Evolutionary conservation across 495 filamentous ascomycete genomes (phyloP), one percentile per base, ranked within the genome.

Genomic region (Zalerion maritima): DNA sequence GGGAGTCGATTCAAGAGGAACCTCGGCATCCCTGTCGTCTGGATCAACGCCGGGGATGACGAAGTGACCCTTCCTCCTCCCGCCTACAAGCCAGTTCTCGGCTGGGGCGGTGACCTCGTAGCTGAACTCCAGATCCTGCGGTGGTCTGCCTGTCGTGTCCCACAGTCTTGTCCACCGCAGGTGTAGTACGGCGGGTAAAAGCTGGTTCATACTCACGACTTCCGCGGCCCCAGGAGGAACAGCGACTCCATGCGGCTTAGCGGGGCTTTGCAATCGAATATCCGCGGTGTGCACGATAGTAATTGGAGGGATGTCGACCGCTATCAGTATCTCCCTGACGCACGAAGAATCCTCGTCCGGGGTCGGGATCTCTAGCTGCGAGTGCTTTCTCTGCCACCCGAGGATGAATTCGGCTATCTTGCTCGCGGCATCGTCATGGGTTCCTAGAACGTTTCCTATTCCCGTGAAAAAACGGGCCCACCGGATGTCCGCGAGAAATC

Each of bases 221-320:
- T 50, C 49, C 17, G 31, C 34, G 15, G 41, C 51, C 6, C 31
- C 22, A n/a, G n/a, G n/a, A n/a, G 48, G 0, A 40, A 40, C n/a
- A 56, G 31, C 18, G 50, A 47, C 24, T 39, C 35, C 25, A 42
- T 29, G 35, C 28, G 25, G 40, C 32, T 37, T 52, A 25, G 37
- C 42, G 12, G 28, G 42, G 28, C 27, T 31, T 7, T 49, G 47
- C 8, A 84, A 57, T 15, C 62, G 63, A 24, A 94, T 69, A 31
- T 85, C 74, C 11, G 77, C 80, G 1, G 78, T 91, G 52, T 87
- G 78, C 2, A 96, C 74, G 15, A 94, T 70, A 31, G 79, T 71
- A 14, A 94, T 63, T 5, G 78, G 67, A 0, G 89, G 91, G n/a
- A 96, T 69, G 24, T 92, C 80, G 12, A 96, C 83, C 1, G 78